phyloP scores from a whole-genome alignment of 345 rosid genomes.

The sweet orange (Citrus sinensis) region DNA sequence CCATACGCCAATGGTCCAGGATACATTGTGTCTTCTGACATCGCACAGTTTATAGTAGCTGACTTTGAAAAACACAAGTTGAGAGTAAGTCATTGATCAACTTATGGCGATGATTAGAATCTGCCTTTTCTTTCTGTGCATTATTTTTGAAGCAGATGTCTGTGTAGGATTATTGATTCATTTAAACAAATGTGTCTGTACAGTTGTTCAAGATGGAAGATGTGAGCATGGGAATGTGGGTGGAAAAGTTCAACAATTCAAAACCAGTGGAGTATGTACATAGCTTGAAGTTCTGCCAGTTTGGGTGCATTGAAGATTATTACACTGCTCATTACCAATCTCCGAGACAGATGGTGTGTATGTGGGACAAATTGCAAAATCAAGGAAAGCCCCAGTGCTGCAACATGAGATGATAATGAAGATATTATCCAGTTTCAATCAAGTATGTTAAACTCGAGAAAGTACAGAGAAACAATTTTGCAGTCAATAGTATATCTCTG shows the following conservation, averaged over 20 bases:
- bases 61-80: slow-evolving; percentile 79
- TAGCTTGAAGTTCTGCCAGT: slow-evolving; percentile 89
- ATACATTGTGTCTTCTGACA: slow-evolving; percentile 76
- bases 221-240: slow-evolving; percentile 99
- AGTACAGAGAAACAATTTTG: slow-evolving; percentile 4
- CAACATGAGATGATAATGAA: slow-evolving; percentile 50
- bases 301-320: slow-evolving; percentile 88
- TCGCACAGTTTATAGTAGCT: slow-evolving; percentile 66
- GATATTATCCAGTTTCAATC: background rate
- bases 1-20: slow-evolving; percentile 98
- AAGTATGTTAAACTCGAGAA: background rate
- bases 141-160: background rate
- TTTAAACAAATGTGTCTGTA: slow-evolving; percentile 4
- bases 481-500: background rate
- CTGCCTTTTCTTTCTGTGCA: background rate
- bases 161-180: background rate
- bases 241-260: slow-evolving; percentile 77
- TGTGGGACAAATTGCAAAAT: slow-evolving; percentile 76
- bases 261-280: slow-evolving; percentile 74
- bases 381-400: slow-evolving; percentile 73
- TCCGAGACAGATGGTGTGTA: slow-evolving; percentile 90
- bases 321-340: slow-evolving; percentile 96
- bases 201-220: slow-evolving; percentile 99
- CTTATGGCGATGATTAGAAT: background rate
- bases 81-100: slow-evolving; percentile 47